These are phyloP conservation scores for Solanum corneliomulleri DNA, from an alignment of 257 asterid genomes.

Conservation along the genomic window DNA sequence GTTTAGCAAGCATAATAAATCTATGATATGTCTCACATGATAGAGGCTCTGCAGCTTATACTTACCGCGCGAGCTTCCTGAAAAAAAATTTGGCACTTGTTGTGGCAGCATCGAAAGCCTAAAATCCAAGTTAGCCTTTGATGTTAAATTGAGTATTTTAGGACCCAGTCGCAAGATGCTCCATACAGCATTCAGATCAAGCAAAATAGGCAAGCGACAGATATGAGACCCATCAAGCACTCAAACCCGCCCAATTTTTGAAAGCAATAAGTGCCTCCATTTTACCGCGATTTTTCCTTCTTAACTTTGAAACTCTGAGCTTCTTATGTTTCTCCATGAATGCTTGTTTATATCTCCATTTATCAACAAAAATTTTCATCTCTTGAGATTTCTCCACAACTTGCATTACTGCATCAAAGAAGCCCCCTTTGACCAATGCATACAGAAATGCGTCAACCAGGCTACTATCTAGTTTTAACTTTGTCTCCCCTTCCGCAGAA, in stretches of 20 bases:
- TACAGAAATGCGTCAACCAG: slow-evolving; percentile 77
- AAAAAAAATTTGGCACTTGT: background rate
- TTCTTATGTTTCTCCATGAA: slow-evolving; percentile 97
- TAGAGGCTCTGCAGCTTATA: background rate
- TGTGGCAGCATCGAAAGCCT: background rate
- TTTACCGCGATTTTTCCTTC: slow-evolving; percentile 52
- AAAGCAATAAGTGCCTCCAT: slow-evolving; percentile 82
- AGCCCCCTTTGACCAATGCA: slow-evolving; percentile 90
- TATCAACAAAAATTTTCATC: slow-evolving; percentile 71
- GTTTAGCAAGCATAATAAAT: background rate
- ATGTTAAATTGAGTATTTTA: background rate
- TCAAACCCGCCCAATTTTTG: slow-evolving; percentile 94
- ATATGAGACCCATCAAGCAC: slow-evolving; percentile 23
- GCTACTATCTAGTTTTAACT: slow-evolving; percentile 31
- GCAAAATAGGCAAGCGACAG: background rate
- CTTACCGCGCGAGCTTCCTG: background rate
- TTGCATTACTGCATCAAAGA: slow-evolving; percentile 95
- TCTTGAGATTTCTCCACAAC: slow-evolving; percentile 75
- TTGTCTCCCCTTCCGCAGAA: slow-evolving; percentile 39
- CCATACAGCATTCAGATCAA: background rate
- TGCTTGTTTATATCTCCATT: slow-evolving; percentile 97
- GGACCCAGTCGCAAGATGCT: background rate
- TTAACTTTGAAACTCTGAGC: slow-evolving; percentile 61
- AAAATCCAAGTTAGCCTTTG: background rate
- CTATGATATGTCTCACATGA: background rate